Evolutionary conservation across 2,329 filamentous ascomycete species (phyloP).

Genomic region (Hypomyces rosellus): DNA sequence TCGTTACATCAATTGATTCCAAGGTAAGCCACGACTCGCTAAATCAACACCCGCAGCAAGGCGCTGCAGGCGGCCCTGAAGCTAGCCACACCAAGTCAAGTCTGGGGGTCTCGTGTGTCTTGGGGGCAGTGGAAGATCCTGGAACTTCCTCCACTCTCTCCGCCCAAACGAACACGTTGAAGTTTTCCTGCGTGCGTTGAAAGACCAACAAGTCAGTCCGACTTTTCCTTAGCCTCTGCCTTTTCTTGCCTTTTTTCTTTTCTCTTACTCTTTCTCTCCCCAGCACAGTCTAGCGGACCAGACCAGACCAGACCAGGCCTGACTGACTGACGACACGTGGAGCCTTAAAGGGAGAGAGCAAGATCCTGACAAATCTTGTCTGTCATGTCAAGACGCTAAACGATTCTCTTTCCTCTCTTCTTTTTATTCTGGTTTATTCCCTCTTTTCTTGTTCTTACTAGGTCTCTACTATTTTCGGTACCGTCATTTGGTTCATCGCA

Average conservation of each 20-base stretch:
- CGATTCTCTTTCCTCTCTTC: slow-evolving; percentile 12
- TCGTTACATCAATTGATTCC: background rate
- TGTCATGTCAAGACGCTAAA: slow-evolving; percentile 23
- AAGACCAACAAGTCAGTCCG: slow-evolving; percentile 2
- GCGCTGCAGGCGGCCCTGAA: slow-evolving; percentile 11
- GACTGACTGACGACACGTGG: slow-evolving; percentile 22
- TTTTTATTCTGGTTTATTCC: background rate
- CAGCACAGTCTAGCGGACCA: slow-evolving; percentile 2
- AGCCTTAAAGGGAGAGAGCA: slow-evolving; percentile 14
- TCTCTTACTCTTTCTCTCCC: slow-evolving; percentile 14
- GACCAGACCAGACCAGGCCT: background rate
- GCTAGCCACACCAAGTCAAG: slow-evolving; percentile 14
- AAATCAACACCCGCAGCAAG: slow-evolving; percentile 1
- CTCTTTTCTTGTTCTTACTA: background rate
- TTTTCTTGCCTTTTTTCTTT: slow-evolving; percentile 1
- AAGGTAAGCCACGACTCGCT: background rate
- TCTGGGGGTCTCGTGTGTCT: slow-evolving; percentile 5
- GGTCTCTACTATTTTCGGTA: background rate
- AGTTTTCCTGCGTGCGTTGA: slow-evolving; percentile 14
- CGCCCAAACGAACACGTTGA: slow-evolving; percentile 22
- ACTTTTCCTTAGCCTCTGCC: background rate
- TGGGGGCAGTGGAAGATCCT: slow-evolving; percentile 1
- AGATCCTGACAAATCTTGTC: slow-evolving; percentile 18
- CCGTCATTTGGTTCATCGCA: background rate
- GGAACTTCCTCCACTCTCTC: slow-evolving; percentile 12